Evolutionary conservation across 2,329 filamentous ascomycete genomes (phyloP), one percentile per base, ranked within the genome.

Genomic region (Ramichloridium luteum): DNA sequence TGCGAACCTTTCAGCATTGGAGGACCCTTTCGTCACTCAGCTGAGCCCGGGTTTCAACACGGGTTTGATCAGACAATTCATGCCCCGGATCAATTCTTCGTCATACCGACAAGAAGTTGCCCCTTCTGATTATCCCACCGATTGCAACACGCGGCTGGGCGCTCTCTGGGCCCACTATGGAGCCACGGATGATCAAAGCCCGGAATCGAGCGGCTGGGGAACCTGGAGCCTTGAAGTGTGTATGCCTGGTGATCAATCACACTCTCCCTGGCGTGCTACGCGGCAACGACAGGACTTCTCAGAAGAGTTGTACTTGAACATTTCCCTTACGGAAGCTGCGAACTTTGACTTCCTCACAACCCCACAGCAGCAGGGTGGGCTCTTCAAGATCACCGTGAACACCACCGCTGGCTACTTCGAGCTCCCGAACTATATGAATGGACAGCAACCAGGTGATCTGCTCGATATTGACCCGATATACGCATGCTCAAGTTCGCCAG

Each of bases 321-420:
- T 48, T 2, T 32, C 34, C 8, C 4, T 17, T 14, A n/a, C n/a
- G n/a, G n/a, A n/a, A n/a, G n/a, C n/a, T n/a, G n/a, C n/a, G n/a
- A n/a, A n/a, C n/a, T n/a, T n/a, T n/a, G 9, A 13, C 4, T 9
- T 18, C 13, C 16, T 26, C 3, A 4, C 4, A 3, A 45, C 18
- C 2, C 17, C 5, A 14, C 6, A 31, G 13, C 29, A 31, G 18
- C 15, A n/a, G 13, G 13, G 35, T 4, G 15, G 20, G 16, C 27
- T 43, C 10, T 48, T 43, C 35, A 38, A 43, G 26, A 32, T 54
- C 10, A 48, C 38, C 1, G 27, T 54, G 12, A 37, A 45, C 16
- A 55, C 49, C 8, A 55, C 51, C 5, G 44, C 44, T 6, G 53
- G 53, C 1, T 54, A 50, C 25, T 56, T 56, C 31, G 51, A 53